Percentiles rank a stretch among this genome's conserved stretches.
Conservation (phyloP, 345 rosid species). For the Hirschfeldia incana region DNA sequence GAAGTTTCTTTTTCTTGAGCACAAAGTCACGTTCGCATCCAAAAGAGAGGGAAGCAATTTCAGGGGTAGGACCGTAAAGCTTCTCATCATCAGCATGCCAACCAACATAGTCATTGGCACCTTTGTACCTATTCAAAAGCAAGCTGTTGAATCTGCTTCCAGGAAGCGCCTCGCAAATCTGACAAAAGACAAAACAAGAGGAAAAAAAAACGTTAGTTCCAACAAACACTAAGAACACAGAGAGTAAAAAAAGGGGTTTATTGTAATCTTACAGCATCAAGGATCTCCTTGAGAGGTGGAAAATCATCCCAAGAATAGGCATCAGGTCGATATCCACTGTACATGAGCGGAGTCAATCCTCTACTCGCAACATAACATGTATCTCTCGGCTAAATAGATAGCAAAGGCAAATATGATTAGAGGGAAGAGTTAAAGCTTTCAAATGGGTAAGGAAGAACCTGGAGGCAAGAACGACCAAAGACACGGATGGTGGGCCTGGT, state of each 20-base stretch:
- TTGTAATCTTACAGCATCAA: constrained; percentile 54
- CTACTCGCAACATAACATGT: constrained; percentile 74
- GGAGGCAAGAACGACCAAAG: constrained; percentile 66
- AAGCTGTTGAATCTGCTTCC: constrained; percentile 86
- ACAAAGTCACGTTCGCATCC: constrained; percentile 90
- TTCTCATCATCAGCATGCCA: constrained; percentile 96
- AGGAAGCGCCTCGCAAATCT: constrained; percentile 75
- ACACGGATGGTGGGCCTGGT: constrained; percentile 73
- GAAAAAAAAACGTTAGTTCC: neutral
- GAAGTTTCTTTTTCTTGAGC: constrained; percentile 64
- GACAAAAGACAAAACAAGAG: constrained; percentile 24
- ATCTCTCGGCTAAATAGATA: constrained; percentile 64
- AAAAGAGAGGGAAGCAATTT: constrained; percentile 81
- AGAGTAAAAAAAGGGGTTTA: neutral
- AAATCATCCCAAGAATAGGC: constrained; percentile 82
- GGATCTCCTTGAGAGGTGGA: constrained; percentile 75
- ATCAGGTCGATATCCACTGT: constrained; percentile 72
- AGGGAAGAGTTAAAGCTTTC: neutral
- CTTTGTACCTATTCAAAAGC: constrained; percentile 74
- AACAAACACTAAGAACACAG: neutral
- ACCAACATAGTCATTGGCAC: constrained; percentile 70
- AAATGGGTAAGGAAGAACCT: constrained; percentile 45
- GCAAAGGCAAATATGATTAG: constrained; percentile 6
- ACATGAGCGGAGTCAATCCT: constrained; percentile 57
- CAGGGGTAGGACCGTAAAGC: constrained; percentile 69